These are phyloP conservation scores for Ogataea ganodermae DNA, from an alignment of 805 yeast species.

Conservation along the genomic window DNA sequence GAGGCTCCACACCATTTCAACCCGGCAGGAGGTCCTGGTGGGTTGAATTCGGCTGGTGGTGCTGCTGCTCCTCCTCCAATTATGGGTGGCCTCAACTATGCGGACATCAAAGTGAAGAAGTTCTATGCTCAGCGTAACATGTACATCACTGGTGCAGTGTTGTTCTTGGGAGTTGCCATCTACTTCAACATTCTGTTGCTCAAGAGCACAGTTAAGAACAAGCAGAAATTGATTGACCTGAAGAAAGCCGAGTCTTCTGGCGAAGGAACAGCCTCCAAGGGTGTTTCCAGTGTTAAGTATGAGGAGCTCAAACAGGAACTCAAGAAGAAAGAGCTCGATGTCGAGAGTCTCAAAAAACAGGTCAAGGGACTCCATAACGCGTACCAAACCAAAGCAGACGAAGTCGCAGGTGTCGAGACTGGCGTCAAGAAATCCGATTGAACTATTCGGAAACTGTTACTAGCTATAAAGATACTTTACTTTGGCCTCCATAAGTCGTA, in stretches of 20 bases:
- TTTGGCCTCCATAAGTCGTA: too few relatives aligned
- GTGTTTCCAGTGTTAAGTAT: slow-evolving; percentile 31
- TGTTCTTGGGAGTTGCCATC: slow-evolving; percentile 48
- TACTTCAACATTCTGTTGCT: slow-evolving; percentile 46
- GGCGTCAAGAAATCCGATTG: slow-evolving; percentile 11
- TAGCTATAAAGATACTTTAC: neutral
- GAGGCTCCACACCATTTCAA: slow-evolving; percentile 12
- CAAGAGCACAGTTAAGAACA: slow-evolving; percentile 44
- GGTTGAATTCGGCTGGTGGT: slow-evolving; percentile 2
- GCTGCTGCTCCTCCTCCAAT: slow-evolving; percentile 12
- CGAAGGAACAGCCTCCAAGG: slow-evolving; percentile 29
- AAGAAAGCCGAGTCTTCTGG: slow-evolving; percentile 39
- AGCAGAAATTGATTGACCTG: slow-evolving; percentile 26
- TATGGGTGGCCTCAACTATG: slow-evolving; percentile 15
- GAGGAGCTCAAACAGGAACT: slow-evolving; percentile 22
- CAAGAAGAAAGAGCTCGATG: slow-evolving; percentile 23
- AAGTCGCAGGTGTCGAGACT: neutral
- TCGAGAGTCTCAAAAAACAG: slow-evolving; percentile 44
- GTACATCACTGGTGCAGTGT: slow-evolving; percentile 56
- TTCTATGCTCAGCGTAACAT: slow-evolving; percentile 60
- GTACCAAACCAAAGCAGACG: slow-evolving; percentile 41
- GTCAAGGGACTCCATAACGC: slow-evolving; percentile 43
- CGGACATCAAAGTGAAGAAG: slow-evolving; percentile 45
- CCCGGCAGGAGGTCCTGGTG: slow-evolving; percentile 8
- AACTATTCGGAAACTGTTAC: neutral